Percentiles rank a stretch among this genome's conserved stretches.
Evolutionary conservation across 495 filamentous ascomycete genomes (phyloP).

Genomic region (Terfezia claveryi): DNA sequence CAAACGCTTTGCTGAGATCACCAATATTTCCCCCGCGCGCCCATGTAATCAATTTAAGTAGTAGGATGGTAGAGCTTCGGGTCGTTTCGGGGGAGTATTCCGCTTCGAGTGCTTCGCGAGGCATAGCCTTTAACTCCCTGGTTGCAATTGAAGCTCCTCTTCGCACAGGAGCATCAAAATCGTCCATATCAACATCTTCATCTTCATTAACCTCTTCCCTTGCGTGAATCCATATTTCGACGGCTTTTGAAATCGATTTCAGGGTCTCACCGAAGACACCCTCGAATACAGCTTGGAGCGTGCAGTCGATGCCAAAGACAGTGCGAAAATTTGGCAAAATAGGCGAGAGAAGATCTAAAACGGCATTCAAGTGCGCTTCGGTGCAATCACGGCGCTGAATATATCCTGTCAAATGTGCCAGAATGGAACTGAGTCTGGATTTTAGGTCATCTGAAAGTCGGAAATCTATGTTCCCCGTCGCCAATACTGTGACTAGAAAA

Average conservation of each 20-base stretch:
- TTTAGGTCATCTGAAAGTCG: not conserved
- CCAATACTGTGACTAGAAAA: not conserved
- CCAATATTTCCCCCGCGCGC: conserved; percentile 1
- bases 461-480: not conserved
- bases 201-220: conserved; percentile 23
- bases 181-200: conserved; percentile 20
- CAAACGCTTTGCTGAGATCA: conserved; percentile 10
- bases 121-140: conserved; percentile 20
- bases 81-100: conserved; percentile 24
- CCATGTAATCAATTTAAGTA: conserved; percentile 10
- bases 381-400: not conserved
- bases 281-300: not conserved
- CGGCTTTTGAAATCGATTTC: not conserved
- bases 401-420: not conserved
- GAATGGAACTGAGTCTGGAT: not conserved
- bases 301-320: not conserved
- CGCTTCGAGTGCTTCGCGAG: not conserved
- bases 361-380: not conserved
- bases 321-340: not conserved
- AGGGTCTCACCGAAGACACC: not conserved
- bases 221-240: conserved; percentile 21
- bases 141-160: conserved; percentile 28
- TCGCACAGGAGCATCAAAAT: conserved; percentile 21
- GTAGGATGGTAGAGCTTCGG: conserved; percentile 14
- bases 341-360: not conserved